A percentile compares a stretch with the other conserved stretches of the same genome.
Evolutionary conservation across 1,139 yeast species (phyloP).

Genomic region (Hyphopichia khmerensis): DNA sequence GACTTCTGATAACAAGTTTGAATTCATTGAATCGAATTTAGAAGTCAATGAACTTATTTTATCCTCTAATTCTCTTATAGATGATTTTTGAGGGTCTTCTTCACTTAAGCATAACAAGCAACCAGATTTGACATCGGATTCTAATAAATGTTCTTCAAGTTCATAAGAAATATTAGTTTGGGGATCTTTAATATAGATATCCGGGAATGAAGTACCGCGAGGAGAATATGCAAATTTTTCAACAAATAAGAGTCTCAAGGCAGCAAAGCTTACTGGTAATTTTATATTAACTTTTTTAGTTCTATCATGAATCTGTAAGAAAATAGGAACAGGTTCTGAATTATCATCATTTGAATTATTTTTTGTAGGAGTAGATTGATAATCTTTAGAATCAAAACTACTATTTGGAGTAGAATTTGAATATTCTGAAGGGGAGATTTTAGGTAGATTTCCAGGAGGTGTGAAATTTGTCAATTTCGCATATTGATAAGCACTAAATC

Average conservation of each 20-base stretch:
- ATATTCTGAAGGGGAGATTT: conserved; percentile 7
- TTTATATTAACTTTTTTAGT: conserved; percentile 61
- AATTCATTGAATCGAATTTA: conserved; percentile 28
- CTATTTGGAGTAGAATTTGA: background rate
- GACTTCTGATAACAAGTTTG: conserved; percentile 20
- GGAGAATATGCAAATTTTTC: conserved; percentile 88
- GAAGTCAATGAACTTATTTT: conserved; percentile 30
- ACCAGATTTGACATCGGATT: conserved; percentile 56
- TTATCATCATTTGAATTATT: background rate
- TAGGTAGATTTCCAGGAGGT: conserved; percentile 20
- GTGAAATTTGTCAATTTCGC: conserved; percentile 67
- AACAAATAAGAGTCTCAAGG: conserved; percentile 72
- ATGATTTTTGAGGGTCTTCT: conserved; percentile 20
- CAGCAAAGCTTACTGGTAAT: conserved; percentile 57
- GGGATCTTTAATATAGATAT: conserved; percentile 72
- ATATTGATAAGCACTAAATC: conserved; percentile 92
- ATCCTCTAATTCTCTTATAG: conserved; percentile 21
- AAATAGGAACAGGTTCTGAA: conserved; percentile 26
- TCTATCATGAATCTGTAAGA: conserved; percentile 54
- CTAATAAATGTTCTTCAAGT: conserved; percentile 66
- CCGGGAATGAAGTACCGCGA: conserved; percentile 70
- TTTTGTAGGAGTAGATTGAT: conserved; percentile 1
- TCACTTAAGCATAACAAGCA: conserved; percentile 58
- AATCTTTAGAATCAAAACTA: background rate
- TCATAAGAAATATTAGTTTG: conserved; percentile 66